Evolutionary conservation across 208 protist species (phyloP), one percentile per base, ranked within the genome.

Genomic region (Leishmania braziliensis): DNA sequence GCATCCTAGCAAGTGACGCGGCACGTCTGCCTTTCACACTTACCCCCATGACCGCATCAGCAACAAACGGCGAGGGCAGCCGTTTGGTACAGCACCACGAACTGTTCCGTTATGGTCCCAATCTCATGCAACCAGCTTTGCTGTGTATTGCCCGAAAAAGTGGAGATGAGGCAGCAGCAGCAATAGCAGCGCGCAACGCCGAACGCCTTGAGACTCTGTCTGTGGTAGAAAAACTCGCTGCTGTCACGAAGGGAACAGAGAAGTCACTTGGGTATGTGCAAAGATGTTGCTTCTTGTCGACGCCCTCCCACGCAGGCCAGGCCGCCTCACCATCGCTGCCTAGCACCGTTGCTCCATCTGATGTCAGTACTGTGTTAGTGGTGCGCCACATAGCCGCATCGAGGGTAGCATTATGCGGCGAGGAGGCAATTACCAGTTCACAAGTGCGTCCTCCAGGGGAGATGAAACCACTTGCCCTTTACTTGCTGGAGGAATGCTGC

Each of bases 401-500:
- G 10, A 68, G 68, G 26, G 71, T 72, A 16, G 54, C 77, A 36
- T 81, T 89, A 53, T 92, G 90, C 63, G 79, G 75, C 6, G n/a
- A 14, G 14, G 51, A 18, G 33, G 20, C 54, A 3, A 16, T 14
- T 8, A 77, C 39, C 36, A 77, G 29, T 53, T 62, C 53, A 63
- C 72, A 76, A 36, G 10, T n/a, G 29, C 33, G 18, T 20, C 53
- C 33, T 53, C 50, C 48, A 76, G 74, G 10, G 43, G 84, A 73
- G 14, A 10, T 20, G 26, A 95, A 93, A 69, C 86, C 92, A 29
- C 73, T 86, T 29, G 84, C 81, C 39, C 87, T 90, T 43, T 82
- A 82, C 33, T 85, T 89, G 33, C 58, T 95, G 4, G 92, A 95
- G 63, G 92, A 95, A 77, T 95, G 90, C 71, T 92, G 88, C 56